phyloP scores from a whole-genome alignment of 495 filamentous ascomycete genomes.

The Penicillium flavigenum region DNA sequence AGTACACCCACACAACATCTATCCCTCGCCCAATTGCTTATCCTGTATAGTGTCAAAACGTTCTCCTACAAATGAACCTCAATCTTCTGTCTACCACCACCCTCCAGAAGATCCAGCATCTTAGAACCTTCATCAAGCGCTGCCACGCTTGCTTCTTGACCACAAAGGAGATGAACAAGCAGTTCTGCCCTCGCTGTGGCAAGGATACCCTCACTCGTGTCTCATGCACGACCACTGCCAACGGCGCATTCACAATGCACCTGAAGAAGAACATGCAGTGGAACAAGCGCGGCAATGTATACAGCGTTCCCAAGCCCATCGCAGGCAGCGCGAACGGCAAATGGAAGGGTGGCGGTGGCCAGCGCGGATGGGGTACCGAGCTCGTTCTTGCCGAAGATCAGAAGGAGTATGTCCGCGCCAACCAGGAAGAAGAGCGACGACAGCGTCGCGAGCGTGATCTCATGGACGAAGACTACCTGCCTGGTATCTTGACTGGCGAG shows the following conservation, averaged over 20 bases:
- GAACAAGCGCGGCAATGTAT: conserved; percentile 88
- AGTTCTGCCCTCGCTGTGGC: conserved; percentile 92
- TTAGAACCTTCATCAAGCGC: conserved; percentile 83
- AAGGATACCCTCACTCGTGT: conserved; percentile 83
- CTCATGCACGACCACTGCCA: conserved; percentile 74
- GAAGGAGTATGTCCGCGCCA: conserved; percentile 78
- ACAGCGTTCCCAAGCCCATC: conserved; percentile 87
- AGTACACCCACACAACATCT: conserved; percentile 12
- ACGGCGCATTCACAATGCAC: conserved; percentile 81
- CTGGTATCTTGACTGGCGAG: conserved; percentile 80
- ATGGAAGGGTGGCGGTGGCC: conserved; percentile 70
- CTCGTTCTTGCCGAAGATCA: conserved; percentile 92
- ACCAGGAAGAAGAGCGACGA: conserved; percentile 59
- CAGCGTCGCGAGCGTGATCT: conserved; percentile 69
- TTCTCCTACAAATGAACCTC: conserved; percentile 89
- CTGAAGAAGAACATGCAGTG: conserved; percentile 95
- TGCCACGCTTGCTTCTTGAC: conserved; percentile 93
- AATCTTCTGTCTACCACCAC: conserved; percentile 75
- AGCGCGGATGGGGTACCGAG: conserved; percentile 78
- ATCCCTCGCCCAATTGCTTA: conserved; percentile 13
- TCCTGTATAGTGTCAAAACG: conserved; percentile 67
- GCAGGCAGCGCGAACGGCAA: conserved; percentile 77
- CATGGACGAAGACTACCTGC: conserved; percentile 94
- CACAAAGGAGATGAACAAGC: conserved; percentile 79
- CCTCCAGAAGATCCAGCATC: conserved; percentile 70